Base-by-base conservation (phyloP, 495 filamentous ascomycete genomes). In the Xylaria curta region DNA sequence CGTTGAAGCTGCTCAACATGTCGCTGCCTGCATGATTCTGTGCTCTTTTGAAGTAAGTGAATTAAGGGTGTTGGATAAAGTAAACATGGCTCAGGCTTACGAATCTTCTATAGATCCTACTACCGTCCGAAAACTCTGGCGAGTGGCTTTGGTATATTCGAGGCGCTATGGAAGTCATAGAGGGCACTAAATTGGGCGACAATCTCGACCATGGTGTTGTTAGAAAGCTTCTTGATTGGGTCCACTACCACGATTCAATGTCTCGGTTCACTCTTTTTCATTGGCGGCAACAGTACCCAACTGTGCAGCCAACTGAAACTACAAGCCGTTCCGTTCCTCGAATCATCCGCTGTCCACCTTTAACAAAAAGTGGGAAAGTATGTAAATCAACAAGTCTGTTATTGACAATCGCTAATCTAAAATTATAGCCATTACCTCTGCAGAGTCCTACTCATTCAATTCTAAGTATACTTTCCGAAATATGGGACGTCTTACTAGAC, bases 11-110 rank as follows among this genome's bases (percentile, higher is more conserved):
- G 69, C 72, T 59, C 77, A 77, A 40, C 77, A 78, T 51, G 69
- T 75, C 36, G 77, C 77, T 58, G 71, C 77, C 15, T 76, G 70
- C 19, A 78, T 78, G 77, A 63, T 78, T 46, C 62, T 78, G 21
- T 69, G 75, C 26, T 67, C 73, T 46, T 78, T 76, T 62, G 76
- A 78, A 56, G 65, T 67, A 19, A 56, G 65, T 67, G 15, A 8
- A 53, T 38, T 1, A 13, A 36, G 4, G 8, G 17, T 0, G 13
- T 13, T 6, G 9, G 33, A 28, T 17, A 53, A 26, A 33, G 4
- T 24, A 10, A n/a, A 12, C 2, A 31, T 13, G 0, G 19, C 31
- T 26, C 36, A 0, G 1, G 21, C 49, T 67, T 10, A 67, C 8
- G 19, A 36, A 19, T 44, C 19, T 8, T 56, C 10, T 42, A 19